Evolutionary conservation across 441 rosid species (phyloP).

Genomic region (Adansonia rubrostipa): DNA sequence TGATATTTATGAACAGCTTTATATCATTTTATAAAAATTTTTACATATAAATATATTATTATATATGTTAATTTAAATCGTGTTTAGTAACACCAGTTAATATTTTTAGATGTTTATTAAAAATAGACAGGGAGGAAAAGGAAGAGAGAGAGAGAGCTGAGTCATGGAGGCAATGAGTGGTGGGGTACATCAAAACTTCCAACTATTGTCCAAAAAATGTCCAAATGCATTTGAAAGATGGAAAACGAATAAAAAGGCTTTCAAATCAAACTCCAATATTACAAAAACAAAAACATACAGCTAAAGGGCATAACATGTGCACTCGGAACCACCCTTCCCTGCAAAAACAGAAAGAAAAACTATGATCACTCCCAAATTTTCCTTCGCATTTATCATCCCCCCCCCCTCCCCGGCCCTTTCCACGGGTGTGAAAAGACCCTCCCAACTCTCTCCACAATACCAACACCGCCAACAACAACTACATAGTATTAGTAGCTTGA

Average conservation of each 20-base stretch:
- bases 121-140: background rate
- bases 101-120: background rate
- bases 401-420: constrained; percentile 12
- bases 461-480: constrained; percentile 33
- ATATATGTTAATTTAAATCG: too few species aligned
- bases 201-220: constrained; percentile 42
- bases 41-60: too few species aligned
- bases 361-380: constrained; percentile 27
- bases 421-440: constrained; percentile 50
- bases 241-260: constrained; percentile 35
- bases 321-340: constrained; percentile 32
- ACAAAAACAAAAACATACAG: background rate
- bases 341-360: constrained; percentile 9
- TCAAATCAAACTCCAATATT: constrained; percentile 47
- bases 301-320: constrained; percentile 21
- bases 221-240: constrained; percentile 44
- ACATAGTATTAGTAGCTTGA: background rate
- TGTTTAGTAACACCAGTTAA: too few species aligned
- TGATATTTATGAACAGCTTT: too few species aligned
- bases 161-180: constrained; percentile 59
- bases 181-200: constrained; percentile 60
- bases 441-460: constrained; percentile 62
- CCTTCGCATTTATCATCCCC: background rate
- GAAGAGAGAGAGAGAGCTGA: background rate
- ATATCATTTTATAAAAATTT: too few species aligned